Percentiles rank a stretch among this genome's conserved stretches.
Conservation (phyloP, 352 stramenopile genomes). For the Saprolegnia diclina region DNA sequence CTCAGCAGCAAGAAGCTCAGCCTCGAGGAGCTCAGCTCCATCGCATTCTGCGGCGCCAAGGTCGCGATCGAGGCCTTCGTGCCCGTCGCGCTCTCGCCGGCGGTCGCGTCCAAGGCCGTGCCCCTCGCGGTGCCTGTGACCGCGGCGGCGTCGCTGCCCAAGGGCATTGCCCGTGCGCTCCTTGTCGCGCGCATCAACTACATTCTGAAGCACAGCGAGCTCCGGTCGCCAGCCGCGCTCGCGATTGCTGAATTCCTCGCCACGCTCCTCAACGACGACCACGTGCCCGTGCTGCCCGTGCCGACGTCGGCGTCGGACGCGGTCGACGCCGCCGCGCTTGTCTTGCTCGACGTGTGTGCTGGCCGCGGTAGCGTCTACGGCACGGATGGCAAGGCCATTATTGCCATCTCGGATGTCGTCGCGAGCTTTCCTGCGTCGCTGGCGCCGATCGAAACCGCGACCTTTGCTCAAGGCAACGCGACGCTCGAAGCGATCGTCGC, state of each 20-base stretch:
- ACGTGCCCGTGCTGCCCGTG: slow-evolving; percentile 34
- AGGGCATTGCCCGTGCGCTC: slow-evolving; percentile 6
- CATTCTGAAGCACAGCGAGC: slow-evolving; percentile 18
- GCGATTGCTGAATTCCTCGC: slow-evolving; percentile 46
- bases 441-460: slow-evolving; percentile 35
- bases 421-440: slow-evolving; percentile 37
- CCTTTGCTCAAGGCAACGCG: slow-evolving; percentile 36
- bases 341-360: slow-evolving; percentile 33
- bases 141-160: slow-evolving; percentile 3
- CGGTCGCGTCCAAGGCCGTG: not conserved
- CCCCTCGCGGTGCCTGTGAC: not conserved
- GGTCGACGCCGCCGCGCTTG: slow-evolving; percentile 30
- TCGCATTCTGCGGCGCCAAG: slow-evolving; percentile 23
- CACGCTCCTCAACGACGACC: slow-evolving; percentile 53
- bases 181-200: slow-evolving; percentile 21
- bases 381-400: slow-evolving; percentile 14
- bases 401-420: slow-evolving; percentile 27
- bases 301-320: slow-evolving; percentile 25
- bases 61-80: slow-evolving; percentile 15
- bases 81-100: not conserved
- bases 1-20: slow-evolving; percentile 26
- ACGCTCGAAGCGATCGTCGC: slow-evolving; percentile 46
- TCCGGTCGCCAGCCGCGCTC: slow-evolving; percentile 29
- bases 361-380: slow-evolving; percentile 32
- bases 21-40: slow-evolving; percentile 26